These are phyloP conservation scores for Aspergillus nanangensis DNA, from an alignment of 495 filamentous ascomycete species.

Conservation along the genomic window DNA sequence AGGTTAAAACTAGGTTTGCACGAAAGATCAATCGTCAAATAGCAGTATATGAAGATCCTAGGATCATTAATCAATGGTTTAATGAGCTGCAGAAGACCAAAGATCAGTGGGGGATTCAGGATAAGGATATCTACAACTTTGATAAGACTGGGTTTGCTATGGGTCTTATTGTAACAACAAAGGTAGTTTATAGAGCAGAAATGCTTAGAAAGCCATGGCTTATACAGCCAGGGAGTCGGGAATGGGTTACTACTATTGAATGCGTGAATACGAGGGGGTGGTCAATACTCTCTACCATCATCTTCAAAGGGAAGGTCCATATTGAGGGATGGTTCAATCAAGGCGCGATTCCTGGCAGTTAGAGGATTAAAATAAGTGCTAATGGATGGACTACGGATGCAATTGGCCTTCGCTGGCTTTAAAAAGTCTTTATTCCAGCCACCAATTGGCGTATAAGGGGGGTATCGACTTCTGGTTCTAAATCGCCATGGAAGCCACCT, in stretches of 20 bases:
- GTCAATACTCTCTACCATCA: slow-evolving; percentile 23
- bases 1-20: background rate
- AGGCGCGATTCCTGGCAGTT: too few relatives aligned
- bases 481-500: too few relatives aligned
- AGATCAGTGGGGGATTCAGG: slow-evolving; percentile 28
- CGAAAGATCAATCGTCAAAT: slow-evolving; percentile 15
- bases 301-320: too few relatives aligned
- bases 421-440: slow-evolving; percentile 17
- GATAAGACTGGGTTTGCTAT: too few relatives aligned
- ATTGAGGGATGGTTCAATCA: too few relatives aligned
- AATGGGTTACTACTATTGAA: slow-evolving; percentile 34
- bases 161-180: slow-evolving; percentile 21
- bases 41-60: slow-evolving; percentile 31
- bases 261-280: slow-evolving; percentile 18
- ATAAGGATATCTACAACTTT: slow-evolving; percentile 36
- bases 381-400: slow-evolving; percentile 33
- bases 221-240: slow-evolving; percentile 33
- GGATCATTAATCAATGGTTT: slow-evolving; percentile 30
- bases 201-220: too few relatives aligned
- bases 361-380: slow-evolving; percentile 16
- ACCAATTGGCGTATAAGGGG: too few relatives aligned
- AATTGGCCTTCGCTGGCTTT: slow-evolving; percentile 12
- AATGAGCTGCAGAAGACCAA: slow-evolving; percentile 23
- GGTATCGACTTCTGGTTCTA: too few relatives aligned
- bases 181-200: slow-evolving; percentile 26